Conservation (phyloP, 345 rosid genomes). For the Eucalyptus albens region DNA sequence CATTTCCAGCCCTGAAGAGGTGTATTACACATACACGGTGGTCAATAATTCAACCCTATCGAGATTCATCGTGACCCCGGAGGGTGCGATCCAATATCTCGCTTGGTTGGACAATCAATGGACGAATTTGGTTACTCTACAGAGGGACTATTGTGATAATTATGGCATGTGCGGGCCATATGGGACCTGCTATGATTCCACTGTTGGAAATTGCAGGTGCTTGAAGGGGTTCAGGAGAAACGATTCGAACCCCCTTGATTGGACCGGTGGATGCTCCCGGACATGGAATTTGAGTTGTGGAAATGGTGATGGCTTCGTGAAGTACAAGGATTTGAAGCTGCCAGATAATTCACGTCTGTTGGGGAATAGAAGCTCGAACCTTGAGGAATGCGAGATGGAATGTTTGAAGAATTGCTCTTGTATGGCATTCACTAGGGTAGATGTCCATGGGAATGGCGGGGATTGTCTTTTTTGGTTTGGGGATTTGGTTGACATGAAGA, state of each 20-base stretch:
- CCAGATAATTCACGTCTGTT: neutral
- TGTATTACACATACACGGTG: neutral
- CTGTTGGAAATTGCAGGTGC: slow-evolving; percentile 3
- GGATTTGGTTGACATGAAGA: slow-evolving; percentile 1
- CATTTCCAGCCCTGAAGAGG: neutral
- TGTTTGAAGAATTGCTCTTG: slow-evolving; percentile 24
- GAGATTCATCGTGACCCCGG: slow-evolving; percentile 1
- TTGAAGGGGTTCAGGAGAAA: slow-evolving; percentile 8
- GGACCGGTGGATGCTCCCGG: slow-evolving; percentile 13
- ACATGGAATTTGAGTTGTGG: neutral
- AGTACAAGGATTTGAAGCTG: slow-evolving; percentile 1
- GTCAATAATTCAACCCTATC: neutral
- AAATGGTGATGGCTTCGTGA: slow-evolving; percentile 11
- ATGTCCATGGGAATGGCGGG: slow-evolving; percentile 3
- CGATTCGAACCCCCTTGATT: neutral
- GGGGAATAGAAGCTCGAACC: neutral
- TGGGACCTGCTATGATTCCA: neutral
- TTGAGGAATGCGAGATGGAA: neutral
- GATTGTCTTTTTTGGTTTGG: slow-evolving; percentile 3
- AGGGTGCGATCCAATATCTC: slow-evolving; percentile 2
- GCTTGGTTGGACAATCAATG: neutral
- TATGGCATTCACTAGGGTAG: slow-evolving; percentile 4
- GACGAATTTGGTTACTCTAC: neutral
- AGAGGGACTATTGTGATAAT: slow-evolving; percentile 17
- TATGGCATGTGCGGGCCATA: slow-evolving; percentile 7